Evolutionary conservation across 2,329 filamentous ascomycete genomes (phyloP).

Genomic region (Paramyrothecium sp.): DNA sequence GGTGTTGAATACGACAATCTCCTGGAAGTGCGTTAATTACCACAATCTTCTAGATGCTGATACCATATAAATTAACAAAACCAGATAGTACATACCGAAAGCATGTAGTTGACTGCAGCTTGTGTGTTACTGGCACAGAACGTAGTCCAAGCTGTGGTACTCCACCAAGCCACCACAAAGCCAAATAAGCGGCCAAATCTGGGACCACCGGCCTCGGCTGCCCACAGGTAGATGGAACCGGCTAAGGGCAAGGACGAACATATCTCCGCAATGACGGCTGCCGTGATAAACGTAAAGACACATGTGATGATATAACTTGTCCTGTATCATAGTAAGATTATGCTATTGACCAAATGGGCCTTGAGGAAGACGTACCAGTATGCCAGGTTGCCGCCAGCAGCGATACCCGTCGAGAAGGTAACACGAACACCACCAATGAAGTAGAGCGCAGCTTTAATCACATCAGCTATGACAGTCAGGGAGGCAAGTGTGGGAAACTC

Average conservation of each 20-base stretch:
- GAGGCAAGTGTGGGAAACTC: constrained; percentile 9
- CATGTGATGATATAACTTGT: constrained; percentile 59
- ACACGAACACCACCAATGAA: constrained; percentile 60
- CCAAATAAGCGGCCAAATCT: constrained; percentile 54
- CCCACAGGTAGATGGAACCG: constrained; percentile 61
- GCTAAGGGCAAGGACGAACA: constrained; percentile 59
- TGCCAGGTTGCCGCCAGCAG: constrained; percentile 57
- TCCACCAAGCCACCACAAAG: constrained; percentile 65
- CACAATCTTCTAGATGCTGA: no score
- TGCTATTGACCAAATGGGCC: constrained; percentile 1
- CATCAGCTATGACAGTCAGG: background rate
- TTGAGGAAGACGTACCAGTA: constrained; percentile 45
- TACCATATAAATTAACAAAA: background rate
- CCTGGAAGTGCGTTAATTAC: constrained; percentile 33
- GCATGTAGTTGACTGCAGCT: constrained; percentile 50
- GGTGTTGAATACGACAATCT: constrained; percentile 56
- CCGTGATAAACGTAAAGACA: constrained; percentile 60
- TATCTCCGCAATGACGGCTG: constrained; percentile 58
- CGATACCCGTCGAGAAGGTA: constrained; percentile 62
- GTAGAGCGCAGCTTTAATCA: constrained; percentile 52
- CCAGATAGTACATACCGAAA: constrained; percentile 35
- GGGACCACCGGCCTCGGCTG: constrained; percentile 56
- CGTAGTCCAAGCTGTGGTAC: constrained; percentile 60
- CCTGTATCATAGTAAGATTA: constrained; percentile 28
- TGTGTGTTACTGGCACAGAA: constrained; percentile 55